phyloP scores from a whole-genome alignment of 148 eudicot species.

The Amaranthus hypochondriacus region DNA sequence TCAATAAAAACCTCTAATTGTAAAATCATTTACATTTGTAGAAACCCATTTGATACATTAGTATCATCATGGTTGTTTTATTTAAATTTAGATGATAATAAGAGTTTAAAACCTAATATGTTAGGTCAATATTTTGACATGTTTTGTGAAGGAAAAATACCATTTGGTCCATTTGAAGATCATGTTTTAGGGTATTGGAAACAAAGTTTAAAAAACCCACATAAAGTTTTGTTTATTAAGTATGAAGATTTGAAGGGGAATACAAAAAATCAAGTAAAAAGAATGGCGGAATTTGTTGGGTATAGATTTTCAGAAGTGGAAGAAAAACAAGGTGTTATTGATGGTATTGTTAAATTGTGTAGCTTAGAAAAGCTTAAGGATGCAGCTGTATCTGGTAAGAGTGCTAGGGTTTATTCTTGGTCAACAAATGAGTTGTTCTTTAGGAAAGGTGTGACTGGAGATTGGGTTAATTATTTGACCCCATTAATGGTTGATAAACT shows the following conservation, averaged over 20 bases:
- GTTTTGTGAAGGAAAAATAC: slow-evolving; percentile 22
- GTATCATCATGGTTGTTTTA: slow-evolving; percentile 20
- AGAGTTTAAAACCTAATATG: background rate
- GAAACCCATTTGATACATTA: slow-evolving; percentile 24
- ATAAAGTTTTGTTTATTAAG: slow-evolving; percentile 18
- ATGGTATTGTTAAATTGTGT: slow-evolving; percentile 19
- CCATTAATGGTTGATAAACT: slow-evolving; percentile 33
- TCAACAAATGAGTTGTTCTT: slow-evolving; percentile 34
- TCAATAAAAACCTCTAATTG: slow-evolving; percentile 27
- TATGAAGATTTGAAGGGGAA: slow-evolving; percentile 27
- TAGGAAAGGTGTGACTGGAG: slow-evolving; percentile 31
- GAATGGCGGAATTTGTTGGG: slow-evolving; percentile 23
- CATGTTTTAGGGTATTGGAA: slow-evolving; percentile 27
- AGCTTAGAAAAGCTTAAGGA: slow-evolving; percentile 19
- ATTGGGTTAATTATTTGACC: slow-evolving; percentile 20
- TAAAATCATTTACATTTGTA: slow-evolving; percentile 17
- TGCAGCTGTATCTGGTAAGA: slow-evolving; percentile 16
- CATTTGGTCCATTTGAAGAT: slow-evolving; percentile 20
- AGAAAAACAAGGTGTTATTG: slow-evolving; percentile 16
- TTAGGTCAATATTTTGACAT: slow-evolving; percentile 13
- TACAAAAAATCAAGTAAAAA: slow-evolving; percentile 11
- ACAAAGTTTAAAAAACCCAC: slow-evolving; percentile 12
- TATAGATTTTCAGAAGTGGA: slow-evolving; percentile 20
- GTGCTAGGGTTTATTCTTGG: slow-evolving; percentile 4
- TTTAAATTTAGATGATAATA: background rate